Conservation (phyloP, 2,329 filamentous ascomycete genomes). For the Hymenoscyphus fructigenus region DNA sequence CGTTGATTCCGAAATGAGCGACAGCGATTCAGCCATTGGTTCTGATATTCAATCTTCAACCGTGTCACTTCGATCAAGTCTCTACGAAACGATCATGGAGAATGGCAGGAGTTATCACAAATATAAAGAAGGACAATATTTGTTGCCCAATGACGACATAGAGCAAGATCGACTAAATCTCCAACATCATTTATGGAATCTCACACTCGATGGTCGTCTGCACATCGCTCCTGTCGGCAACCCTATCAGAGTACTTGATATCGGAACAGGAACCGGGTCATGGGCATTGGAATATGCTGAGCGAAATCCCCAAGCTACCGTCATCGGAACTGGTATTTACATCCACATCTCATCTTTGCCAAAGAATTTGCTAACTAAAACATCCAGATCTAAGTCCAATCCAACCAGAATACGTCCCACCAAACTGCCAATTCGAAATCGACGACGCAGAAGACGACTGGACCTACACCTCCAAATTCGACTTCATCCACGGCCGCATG, state of each 20-base stretch:
- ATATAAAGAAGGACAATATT: slow-evolving; percentile 41
- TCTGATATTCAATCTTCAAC: slow-evolving; percentile 18
- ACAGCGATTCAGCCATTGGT: slow-evolving; percentile 18
- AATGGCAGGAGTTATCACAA: slow-evolving; percentile 26
- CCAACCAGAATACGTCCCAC: slow-evolving; percentile 36
- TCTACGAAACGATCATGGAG: slow-evolving; percentile 22
- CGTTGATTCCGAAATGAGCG: slow-evolving; percentile 17
- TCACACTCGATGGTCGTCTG: slow-evolving; percentile 20
- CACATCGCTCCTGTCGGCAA: slow-evolving; percentile 17
- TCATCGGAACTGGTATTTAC: slow-evolving; percentile 14
- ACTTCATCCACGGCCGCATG: slow-evolving; percentile 20
- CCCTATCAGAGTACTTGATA: slow-evolving; percentile 26
- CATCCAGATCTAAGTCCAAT: slow-evolving; percentile 16
- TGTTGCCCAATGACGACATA: slow-evolving; percentile 51
- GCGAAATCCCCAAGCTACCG: slow-evolving; percentile 12
- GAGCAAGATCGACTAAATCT: slow-evolving; percentile 43
- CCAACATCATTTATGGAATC: slow-evolving; percentile 20
- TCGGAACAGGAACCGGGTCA: slow-evolving; percentile 38
- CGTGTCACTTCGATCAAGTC: slow-evolving; percentile 18
- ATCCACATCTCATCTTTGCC: not conserved
- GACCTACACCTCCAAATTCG: slow-evolving; percentile 16
- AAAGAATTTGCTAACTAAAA: not conserved
- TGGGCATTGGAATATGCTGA: slow-evolving; percentile 21
- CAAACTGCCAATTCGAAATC: slow-evolving; percentile 51
- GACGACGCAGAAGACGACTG: slow-evolving; percentile 48